Base-by-base conservation (phyloP, 2,329 filamentous ascomycete genomes). In the Aspergillus luchuensis region DNA sequence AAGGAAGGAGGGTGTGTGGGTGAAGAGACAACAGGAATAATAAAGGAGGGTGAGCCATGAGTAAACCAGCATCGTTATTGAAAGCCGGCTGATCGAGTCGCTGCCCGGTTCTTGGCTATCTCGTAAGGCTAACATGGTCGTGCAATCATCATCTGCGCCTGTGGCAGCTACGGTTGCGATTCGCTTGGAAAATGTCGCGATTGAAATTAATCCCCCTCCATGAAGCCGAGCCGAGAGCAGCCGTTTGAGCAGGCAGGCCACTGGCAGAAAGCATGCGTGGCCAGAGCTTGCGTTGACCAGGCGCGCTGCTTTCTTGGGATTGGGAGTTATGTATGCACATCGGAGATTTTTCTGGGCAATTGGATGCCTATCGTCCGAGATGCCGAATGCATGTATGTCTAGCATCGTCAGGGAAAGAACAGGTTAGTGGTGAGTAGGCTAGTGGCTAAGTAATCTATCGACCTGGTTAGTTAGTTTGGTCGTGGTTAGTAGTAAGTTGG, bases 281-380 rank as follows among this genome's bases (percentile, higher is more conserved):
- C 52, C 48, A 56, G 49, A 48, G 57, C 49, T 58, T 45, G 28
- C 23, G 50, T 52, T 54, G 25, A 47, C 38, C 25, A 23, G 36
- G 36, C 39, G 23, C 41, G 33, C 33, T 30, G 28, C 11, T 36
- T 55, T 33, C 39, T 51, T 48, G 17, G n/a, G 36, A 36, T 36
- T 36, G 33, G 33, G 33, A 15, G 33, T 43, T 55, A 56, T 59
- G 59, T 55, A 56, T 59, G 59, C 62, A 59, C 56, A 60, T 64
- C 62, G 62, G 62, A 64, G 55, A 64, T 63, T 64, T 36, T 64
- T 49, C 39, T 63, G 10, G 36, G 38, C 33, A 28, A 38, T 48
- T 60, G 38, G 57, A 17, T 30, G 50, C 45, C 47, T 56, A 41
- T 60, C 45, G 51, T 55, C 45, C 15, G 57, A 51, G 41, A 33